Evolutionary conservation across 345 rosid species (phyloP).

Genomic region (Stellera chamaejasme): DNA sequence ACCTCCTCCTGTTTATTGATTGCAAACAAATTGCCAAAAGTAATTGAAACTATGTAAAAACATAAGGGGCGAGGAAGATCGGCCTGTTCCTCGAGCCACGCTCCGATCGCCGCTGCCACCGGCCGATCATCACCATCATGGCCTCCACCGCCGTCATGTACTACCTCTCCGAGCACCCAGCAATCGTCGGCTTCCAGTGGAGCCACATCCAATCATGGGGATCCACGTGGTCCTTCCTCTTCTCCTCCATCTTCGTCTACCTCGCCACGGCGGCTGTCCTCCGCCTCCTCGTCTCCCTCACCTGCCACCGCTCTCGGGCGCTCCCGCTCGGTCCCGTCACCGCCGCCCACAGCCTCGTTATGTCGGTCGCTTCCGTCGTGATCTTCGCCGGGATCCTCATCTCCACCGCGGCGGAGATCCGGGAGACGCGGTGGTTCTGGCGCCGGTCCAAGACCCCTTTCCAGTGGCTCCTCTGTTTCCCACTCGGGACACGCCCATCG

Average conservation of each 20-base stretch:
- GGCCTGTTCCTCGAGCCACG: neutral
- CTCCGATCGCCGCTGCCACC: slow-evolving; percentile 14
- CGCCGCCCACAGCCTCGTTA: slow-evolving; percentile 55
- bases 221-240: slow-evolving; percentile 85
- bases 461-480: slow-evolving; percentile 94
- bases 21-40: neutral
- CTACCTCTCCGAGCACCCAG: slow-evolving; percentile 78
- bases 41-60: neutral
- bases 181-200: slow-evolving; percentile 78
- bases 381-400: slow-evolving; percentile 75
- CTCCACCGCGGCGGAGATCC: slow-evolving; percentile 80
- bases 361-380: slow-evolving; percentile 54
- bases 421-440: slow-evolving; percentile 85
- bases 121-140: slow-evolving; percentile 16
- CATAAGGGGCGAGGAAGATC: neutral
- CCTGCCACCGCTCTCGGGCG: slow-evolving; percentile 23
- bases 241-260: slow-evolving; percentile 52
- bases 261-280: slow-evolving; percentile 38
- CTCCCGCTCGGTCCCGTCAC: slow-evolving; percentile 70
- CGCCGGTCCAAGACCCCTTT: slow-evolving; percentile 57
- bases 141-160: slow-evolving; percentile 25
- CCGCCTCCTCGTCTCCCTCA: slow-evolving; percentile 31
- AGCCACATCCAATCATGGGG: slow-evolving; percentile 77
- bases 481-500: slow-evolving; percentile 82
- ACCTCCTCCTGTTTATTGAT: too few species aligned